Base-by-base conservation (phyloP, 768 basidiomycete species). In the Dentipellis fragilis region DNA sequence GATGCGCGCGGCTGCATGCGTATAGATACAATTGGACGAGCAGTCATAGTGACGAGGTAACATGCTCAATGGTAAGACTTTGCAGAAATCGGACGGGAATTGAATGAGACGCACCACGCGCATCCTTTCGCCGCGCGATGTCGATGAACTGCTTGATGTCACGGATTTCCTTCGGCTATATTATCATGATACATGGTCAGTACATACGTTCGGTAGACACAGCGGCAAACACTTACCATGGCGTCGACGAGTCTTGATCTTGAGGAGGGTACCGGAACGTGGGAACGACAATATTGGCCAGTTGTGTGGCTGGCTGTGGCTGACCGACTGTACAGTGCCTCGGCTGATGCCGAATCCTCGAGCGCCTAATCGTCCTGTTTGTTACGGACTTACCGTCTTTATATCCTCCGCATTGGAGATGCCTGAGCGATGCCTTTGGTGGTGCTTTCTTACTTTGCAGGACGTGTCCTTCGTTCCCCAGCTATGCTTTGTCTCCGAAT, bases 131-230 rank as follows among this genome's bases (percentile, higher is more conserved):
- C 78, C 86, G 85, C 55, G 94, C 87, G 71, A 95, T 91, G 77
- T 93, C 87, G 73, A 98, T 89, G 79, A 98, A 97, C 73, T 90
- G 80, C 79, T 98, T 99, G 81, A 98, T 97, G 74, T 98, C 94
- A 66, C 81, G 80, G 77, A 99, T 85, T 84, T 97, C 90, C 77
- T 96, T 93, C 58, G 95, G 93, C 95, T 97, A 67, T 2, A 45
- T 10, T 19, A 16, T 45, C 42, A 45, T 9, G 14, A n/a, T 19
- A 12, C 16, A 45, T 45, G 6, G 14, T 45, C 42, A 45, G 14
- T 11, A 17, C n/a, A 16, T 8, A 1, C 14, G n/a, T 17, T 8
- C 9, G 42, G n/a, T 17, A 19, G n/a, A 19, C n/a, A 12, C n/a
- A 7, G 42, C 42, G 42, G 42, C 42, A 17, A 17, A n/a, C 42